Evolutionary conservation across 2,329 filamentous ascomycete species (phyloP), one percentile per base, ranked within the genome.

Genomic region (Talaromyces amestolkiae): DNA sequence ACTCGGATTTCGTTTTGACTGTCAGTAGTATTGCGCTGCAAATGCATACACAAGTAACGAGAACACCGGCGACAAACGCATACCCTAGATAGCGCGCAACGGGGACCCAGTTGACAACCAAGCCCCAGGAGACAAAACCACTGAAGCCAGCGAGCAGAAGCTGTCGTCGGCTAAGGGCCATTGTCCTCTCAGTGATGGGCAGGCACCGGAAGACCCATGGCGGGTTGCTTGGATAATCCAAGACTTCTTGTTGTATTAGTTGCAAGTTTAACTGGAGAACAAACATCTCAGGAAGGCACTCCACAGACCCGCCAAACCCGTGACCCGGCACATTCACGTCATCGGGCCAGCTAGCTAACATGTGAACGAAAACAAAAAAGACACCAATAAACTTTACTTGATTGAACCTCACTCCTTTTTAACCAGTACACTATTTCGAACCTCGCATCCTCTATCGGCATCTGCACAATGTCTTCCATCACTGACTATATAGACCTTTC

Each of bases 81-180:
- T 96, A 91, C 72, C 91, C 91, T 49, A 91, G 84, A 85, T 91
- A 96, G 77, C 92, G 92, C 70, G 98, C 82, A 66, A 88, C 81
- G 35, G 94, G 93, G 72, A 93, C 83, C 89, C 91, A 96, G 81
- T 91, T 89, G 70, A 92, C 89, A 67, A 90, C 85, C 77, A 93
- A 89, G 68, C 91, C 91, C 94, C 94, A 98, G 76, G 92, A 89
- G 76, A 97, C 83, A 79, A 97, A 81, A 35, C 73, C 77, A 67
- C 72, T 75, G 64, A 77, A 70, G 67, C 77, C 74, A 63, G 80
- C 78, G 66, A 82, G 68, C 63, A 79, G 68, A 62, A 82, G 69
- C 71, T 83, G 76, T 69, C 77, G 79, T 72, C 72, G 76, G 70
- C 75, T 76, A 72, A 81, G 74, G 75, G 75, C 77, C 81, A 83